phyloP scores from a whole-genome alignment of 2,329 filamentous ascomycete species.

The Drechslerella stenobrocha region DNA sequence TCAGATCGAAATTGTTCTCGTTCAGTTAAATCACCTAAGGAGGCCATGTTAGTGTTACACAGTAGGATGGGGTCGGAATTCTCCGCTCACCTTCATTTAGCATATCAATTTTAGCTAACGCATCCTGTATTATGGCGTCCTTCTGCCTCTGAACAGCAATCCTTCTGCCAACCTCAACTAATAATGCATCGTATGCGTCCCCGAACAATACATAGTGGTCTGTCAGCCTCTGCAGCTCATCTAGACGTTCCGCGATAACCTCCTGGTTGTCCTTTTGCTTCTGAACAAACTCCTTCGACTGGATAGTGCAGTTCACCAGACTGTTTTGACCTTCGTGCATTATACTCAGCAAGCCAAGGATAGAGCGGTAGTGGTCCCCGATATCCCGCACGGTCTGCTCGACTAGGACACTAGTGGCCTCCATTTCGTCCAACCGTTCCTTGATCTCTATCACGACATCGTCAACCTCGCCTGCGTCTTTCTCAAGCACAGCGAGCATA shows the following conservation, averaged over 20 bases:
- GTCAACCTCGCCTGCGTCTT: conserved; percentile 70
- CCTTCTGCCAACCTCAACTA: conserved; percentile 80
- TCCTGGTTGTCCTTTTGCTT: conserved; percentile 75
- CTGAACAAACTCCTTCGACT: conserved; percentile 58
- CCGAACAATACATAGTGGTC: conserved; percentile 87
- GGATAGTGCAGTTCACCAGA: conserved; percentile 57
- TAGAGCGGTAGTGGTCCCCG: conserved; percentile 46
- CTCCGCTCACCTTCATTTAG: conserved; percentile 63
- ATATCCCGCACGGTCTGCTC: conserved; percentile 63
- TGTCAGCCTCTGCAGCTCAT: conserved; percentile 74
- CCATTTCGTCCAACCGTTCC: conserved; percentile 75
- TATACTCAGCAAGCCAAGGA: conserved; percentile 43
- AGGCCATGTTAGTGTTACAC: background rate
- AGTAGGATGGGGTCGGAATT: background rate
- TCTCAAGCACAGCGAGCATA: conserved; percentile 77
- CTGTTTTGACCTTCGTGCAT: conserved; percentile 51
- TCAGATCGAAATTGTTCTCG: conserved; percentile 78
- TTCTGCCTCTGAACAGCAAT: conserved; percentile 73
- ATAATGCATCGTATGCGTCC: conserved; percentile 77
- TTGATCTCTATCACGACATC: conserved; percentile 71
- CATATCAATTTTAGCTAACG: conserved; percentile 73
- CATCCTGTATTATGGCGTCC: conserved; percentile 73
- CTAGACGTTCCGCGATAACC: conserved; percentile 68
- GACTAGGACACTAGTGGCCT: conserved; percentile 68
- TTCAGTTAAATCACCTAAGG: conserved; percentile 67